Evolutionary conservation across 2,329 filamentous ascomycete genomes (phyloP).

Genomic region (Colletotrichum caudatum): DNA sequence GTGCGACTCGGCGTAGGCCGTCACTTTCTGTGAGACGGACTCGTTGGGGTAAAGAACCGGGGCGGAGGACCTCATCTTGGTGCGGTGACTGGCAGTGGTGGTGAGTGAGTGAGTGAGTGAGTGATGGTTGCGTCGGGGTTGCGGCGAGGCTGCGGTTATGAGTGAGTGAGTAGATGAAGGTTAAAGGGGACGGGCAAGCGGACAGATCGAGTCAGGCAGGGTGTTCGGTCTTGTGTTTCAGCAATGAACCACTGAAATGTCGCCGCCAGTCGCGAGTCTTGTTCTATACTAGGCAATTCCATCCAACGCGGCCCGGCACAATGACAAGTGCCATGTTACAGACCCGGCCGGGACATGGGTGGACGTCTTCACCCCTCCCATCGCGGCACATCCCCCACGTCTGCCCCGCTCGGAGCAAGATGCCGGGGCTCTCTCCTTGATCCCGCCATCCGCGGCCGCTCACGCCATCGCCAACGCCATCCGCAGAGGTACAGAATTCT

Average conservation of each 20-base stretch:
- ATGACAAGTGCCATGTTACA: slow-evolving; percentile 18
- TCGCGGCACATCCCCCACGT: not conserved
- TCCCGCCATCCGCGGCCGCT: slow-evolving; percentile 1
- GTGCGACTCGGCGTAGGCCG: slow-evolving; percentile 57
- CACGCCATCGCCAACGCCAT: slow-evolving; percentile 1
- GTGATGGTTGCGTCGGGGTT: not conserved
- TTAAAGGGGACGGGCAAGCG: not conserved
- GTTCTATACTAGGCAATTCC: no score
- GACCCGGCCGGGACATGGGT: slow-evolving; percentile 5
- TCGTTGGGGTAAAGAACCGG: slow-evolving; percentile 57
- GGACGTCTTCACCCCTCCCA: slow-evolving; percentile 1
- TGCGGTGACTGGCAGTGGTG: not conserved
- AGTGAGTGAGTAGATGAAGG: no score
- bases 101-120: not conserved
- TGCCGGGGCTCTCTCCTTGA: slow-evolving; percentile 8
- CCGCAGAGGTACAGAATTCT: not conserved
- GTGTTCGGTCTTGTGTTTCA: not conserved
- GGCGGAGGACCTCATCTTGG: slow-evolving; percentile 55
- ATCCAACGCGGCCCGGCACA: not conserved
- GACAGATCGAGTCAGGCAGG: not conserved
- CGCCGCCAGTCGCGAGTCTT: not conserved
- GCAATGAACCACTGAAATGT: not conserved
- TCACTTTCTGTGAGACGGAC: slow-evolving; percentile 55
- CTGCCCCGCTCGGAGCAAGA: slow-evolving; percentile 14
- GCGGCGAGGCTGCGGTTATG: not conserved